Evolutionary conservation across 2,329 filamentous ascomycete genomes (phyloP).

Genomic region (Talaromyces sp.): DNA sequence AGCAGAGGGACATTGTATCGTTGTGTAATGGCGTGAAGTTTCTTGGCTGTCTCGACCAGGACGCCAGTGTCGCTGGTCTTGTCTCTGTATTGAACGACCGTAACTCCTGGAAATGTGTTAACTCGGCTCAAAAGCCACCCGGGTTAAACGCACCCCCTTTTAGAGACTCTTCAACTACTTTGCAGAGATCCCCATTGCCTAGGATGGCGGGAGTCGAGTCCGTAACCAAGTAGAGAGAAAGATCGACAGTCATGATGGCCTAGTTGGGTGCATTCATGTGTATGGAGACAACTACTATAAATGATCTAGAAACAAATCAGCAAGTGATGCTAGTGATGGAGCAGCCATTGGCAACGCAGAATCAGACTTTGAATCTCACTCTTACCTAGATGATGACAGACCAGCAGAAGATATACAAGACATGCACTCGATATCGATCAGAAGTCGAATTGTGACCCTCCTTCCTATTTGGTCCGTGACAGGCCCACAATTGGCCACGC

Average conservation of each 20-base stretch:
- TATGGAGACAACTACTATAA: not conserved
- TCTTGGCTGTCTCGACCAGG: conserved; percentile 65
- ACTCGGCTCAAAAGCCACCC: not conserved
- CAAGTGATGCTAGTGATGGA: not conserved
- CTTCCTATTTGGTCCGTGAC: not conserved
- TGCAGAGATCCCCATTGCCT: conserved; percentile 62
- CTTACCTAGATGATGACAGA: not conserved
- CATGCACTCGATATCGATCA: not conserved
- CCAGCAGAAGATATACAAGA: not conserved
- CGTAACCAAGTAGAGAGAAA: conserved; percentile 85
- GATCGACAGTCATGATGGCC: conserved; percentile 52
- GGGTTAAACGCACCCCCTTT: conserved; percentile 55
- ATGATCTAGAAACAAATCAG: not conserved
- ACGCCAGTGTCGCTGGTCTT: conserved; percentile 72
- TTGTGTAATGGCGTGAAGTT: conserved; percentile 67
- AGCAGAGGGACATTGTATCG: conserved; percentile 70
- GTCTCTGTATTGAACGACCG: conserved; percentile 85
- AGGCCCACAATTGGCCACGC: not conserved
- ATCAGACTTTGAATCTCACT: not conserved
- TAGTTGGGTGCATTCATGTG: not conserved
- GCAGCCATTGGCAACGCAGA: too few species aligned
- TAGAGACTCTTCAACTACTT: conserved; percentile 71
- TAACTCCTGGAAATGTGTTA: conserved; percentile 53
- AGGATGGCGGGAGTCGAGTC: conserved; percentile 87
- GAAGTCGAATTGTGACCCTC: not conserved